phyloP scores from a whole-genome alignment of 805 yeast genomes.

The Lipomyces yamadae region DNA sequence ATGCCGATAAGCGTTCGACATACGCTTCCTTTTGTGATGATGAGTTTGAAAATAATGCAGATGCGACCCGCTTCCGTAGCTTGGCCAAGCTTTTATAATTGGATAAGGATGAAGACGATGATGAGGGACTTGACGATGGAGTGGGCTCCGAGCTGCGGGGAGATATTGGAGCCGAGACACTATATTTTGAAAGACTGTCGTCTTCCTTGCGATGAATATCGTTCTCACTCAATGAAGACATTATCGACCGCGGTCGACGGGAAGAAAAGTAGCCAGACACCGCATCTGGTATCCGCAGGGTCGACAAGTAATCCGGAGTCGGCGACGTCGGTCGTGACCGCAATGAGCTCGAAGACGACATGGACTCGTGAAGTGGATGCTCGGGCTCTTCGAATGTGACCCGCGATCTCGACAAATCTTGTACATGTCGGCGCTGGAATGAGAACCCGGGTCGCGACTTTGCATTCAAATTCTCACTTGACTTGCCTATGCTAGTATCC shows the following conservation, averaged over 20 bases:
- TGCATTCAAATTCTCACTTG: neutral
- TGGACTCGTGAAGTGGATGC: constrained; percentile 33
- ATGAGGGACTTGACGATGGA: constrained; percentile 31
- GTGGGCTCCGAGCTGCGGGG: constrained; percentile 11
- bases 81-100: constrained; percentile 19
- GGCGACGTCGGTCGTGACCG: constrained; percentile 24
- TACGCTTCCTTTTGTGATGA: constrained; percentile 11
- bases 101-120: constrained; percentile 28
- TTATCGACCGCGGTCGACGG: constrained; percentile 31
- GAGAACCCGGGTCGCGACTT: neutral
- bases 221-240: constrained; percentile 31
- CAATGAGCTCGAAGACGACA: constrained; percentile 17
- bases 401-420: constrained; percentile 33
- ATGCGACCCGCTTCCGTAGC: constrained; percentile 21
- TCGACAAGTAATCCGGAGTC: constrained; percentile 8
- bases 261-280: neutral
- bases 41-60: constrained; percentile 21
- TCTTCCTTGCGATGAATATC: constrained; percentile 15
- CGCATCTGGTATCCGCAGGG: constrained; percentile 7
- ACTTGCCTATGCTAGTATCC: neutral
- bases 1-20: constrained; percentile 11
- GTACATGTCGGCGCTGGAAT: constrained; percentile 29
- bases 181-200: constrained; percentile 1
- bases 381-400: constrained; percentile 37
- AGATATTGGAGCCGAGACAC: constrained; percentile 24